Percentiles rank a stretch among this genome's conserved stretches.
phyloP scores from a whole-genome alignment of 1,284 basidiomycete genomes.

The Erythrobasidium hasegawianum region DNA sequence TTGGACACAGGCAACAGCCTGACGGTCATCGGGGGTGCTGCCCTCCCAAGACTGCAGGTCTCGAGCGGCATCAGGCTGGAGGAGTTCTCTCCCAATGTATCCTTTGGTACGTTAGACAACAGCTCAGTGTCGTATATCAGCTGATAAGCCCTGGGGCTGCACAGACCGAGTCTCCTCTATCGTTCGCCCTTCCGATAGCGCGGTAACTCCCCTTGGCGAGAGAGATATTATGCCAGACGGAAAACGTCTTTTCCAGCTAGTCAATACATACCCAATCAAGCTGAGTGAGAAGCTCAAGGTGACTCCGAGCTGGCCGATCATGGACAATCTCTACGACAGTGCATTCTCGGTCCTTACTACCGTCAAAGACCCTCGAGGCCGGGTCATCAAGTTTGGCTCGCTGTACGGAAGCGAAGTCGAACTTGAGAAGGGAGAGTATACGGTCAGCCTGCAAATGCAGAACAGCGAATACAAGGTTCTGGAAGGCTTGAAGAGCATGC shows the following conservation, averaged over 20 bases:
- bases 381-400: conserved; percentile 46
- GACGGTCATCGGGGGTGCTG: conserved; percentile 47
- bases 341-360: conserved; percentile 45
- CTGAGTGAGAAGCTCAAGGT: conserved; percentile 45
- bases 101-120: conserved; percentile 45
- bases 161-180: conserved; percentile 44
- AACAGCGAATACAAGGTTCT: conserved; percentile 45
- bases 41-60: conserved; percentile 45
- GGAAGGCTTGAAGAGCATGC: conserved; percentile 45
- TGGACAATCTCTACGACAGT: conserved; percentile 48
- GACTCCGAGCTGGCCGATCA: conserved; percentile 43
- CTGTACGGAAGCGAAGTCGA: conserved; percentile 48
- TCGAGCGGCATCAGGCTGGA: conserved; percentile 46
- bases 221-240: conserved; percentile 47
- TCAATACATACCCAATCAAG: conserved; percentile 46
- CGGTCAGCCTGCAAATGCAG: conserved; percentile 46
- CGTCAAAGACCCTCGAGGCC: conserved; percentile 46
- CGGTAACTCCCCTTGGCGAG: conserved; percentile 43
- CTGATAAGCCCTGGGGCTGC: background rate
- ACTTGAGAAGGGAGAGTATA: conserved; percentile 48
- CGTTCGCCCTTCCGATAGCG: conserved; percentile 44
- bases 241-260: conserved; percentile 47
- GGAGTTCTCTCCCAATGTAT: conserved; percentile 45
- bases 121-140: too few relatives aligned
- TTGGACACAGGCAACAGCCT: conserved; percentile 44